Evolutionary conservation across 192 early-diverging fungal species (phyloP).

Genomic region (Pecoramyces ruminantium): DNA sequence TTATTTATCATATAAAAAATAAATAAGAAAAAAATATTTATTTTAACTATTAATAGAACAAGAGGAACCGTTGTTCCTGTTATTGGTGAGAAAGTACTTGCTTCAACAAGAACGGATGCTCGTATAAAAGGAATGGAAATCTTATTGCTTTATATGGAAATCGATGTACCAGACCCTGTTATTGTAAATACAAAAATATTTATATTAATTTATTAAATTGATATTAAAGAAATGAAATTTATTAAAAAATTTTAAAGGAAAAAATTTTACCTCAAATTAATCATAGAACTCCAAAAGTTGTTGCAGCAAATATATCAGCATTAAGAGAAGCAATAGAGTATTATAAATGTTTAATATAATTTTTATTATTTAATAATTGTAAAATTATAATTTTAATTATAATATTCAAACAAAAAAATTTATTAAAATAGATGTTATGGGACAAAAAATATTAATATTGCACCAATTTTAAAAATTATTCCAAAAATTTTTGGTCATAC

Average conservation of each 20-base stretch:
- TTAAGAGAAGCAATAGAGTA: conserved; percentile 15
- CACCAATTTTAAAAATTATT: conserved; percentile 68
- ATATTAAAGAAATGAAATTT: background rate
- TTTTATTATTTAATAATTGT: too few species aligned
- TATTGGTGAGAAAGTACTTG: conserved; percentile 63
- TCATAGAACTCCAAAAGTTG: conserved; percentile 83
- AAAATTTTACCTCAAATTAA: conserved; percentile 55
- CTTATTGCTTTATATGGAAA: conserved; percentile 73
- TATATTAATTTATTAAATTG: background rate
- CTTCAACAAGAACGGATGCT: conserved; percentile 63
- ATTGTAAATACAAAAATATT: conserved; percentile 53
- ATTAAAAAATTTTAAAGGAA: conserved; percentile 25
- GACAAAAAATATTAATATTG: conserved; percentile 56
- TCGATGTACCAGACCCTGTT: conserved; percentile 66
- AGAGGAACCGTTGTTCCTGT: background rate
- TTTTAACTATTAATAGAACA: background rate
- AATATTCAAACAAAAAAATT: background rate
- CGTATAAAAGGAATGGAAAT: conserved; percentile 61
- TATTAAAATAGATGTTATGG: conserved; percentile 48
- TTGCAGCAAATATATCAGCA: conserved; percentile 44
- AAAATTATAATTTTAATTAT: background rate
- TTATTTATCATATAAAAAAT: too few species aligned
- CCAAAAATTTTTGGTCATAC: conserved; percentile 83
- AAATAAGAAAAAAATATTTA: too few species aligned
- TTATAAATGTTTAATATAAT: background rate